Conservation (phyloP, 371 early-diverging fungal genomes). For the Vittaforma corneae region DNA sequence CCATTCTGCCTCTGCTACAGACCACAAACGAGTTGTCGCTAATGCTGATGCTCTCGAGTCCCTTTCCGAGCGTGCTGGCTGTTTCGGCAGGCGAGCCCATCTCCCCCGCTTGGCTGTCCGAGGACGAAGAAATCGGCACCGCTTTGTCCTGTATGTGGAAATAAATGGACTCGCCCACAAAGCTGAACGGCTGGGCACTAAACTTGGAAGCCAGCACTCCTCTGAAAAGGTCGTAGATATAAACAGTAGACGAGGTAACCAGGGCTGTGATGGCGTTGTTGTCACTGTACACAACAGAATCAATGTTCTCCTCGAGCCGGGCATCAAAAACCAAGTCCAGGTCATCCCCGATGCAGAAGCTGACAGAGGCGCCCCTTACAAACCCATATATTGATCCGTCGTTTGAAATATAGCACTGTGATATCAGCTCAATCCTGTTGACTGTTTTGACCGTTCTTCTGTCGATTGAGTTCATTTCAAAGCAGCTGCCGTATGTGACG, state of each 20-base stretch:
- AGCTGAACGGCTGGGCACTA: background rate
- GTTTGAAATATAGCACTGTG: background rate
- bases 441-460: background rate
- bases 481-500: background rate
- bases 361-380: constrained; percentile 9
- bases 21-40: background rate
- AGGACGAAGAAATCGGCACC: background rate
- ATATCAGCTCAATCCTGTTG: background rate
- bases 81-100: background rate
- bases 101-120: background rate
- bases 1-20: constrained; percentile 2
- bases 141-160: background rate
- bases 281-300: constrained; percentile 3
- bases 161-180: constrained; percentile 2
- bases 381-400: constrained; percentile 16
- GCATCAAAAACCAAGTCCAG: constrained; percentile 13
- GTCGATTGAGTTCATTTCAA: constrained; percentile 10
- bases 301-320: background rate
- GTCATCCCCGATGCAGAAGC: constrained; percentile 3
- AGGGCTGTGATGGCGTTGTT: constrained; percentile 15
- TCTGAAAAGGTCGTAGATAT: constrained; percentile 17
- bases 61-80: background rate
- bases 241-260: background rate
- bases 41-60: background rate
- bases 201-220: background rate